phyloP scores from a whole-genome alignment of 2,329 filamentous ascomycete genomes.

The Mollisiaceae sp. region DNA sequence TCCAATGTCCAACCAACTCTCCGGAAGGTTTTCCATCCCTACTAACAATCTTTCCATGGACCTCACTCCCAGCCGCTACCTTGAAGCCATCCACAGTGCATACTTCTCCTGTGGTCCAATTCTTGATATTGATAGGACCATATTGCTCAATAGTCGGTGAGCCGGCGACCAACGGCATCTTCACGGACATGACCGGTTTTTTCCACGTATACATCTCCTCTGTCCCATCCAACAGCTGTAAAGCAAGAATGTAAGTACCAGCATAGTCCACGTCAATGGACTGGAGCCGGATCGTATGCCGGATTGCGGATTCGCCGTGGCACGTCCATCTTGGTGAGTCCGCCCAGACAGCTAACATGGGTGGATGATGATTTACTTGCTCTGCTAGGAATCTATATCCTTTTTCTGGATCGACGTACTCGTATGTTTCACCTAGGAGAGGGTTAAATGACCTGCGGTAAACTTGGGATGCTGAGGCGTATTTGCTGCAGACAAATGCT shows the following conservation, averaged over 20 bases:
- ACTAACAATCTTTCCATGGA: not conserved
- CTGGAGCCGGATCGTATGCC: not conserved
- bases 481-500: not conserved
- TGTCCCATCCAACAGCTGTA: slow-evolving; percentile 1
- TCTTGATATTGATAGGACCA: not conserved
- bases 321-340: not conserved
- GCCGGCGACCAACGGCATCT: not conserved
- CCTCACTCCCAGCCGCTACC: not conserved
- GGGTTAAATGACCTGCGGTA: not conserved
- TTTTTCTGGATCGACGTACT: not conserved
- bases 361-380: not conserved
- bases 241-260: not conserved
- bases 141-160: not conserved
- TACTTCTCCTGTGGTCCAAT: not conserved
- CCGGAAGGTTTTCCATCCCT: not conserved
- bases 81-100: not conserved
- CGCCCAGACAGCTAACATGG: not conserved
- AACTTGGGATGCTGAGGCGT: not conserved
- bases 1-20: not conserved
- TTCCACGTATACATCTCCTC: slow-evolving; percentile 3
- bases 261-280: not conserved
- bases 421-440: slow-evolving; percentile 4
- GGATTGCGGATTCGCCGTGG: not conserved
- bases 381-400: not conserved
- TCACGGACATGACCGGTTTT: not conserved